Evolutionary conservation across 306 rosid species (phyloP), one percentile per base, ranked within the genome.

Genomic region (Pyrus bretschneideri): DNA sequence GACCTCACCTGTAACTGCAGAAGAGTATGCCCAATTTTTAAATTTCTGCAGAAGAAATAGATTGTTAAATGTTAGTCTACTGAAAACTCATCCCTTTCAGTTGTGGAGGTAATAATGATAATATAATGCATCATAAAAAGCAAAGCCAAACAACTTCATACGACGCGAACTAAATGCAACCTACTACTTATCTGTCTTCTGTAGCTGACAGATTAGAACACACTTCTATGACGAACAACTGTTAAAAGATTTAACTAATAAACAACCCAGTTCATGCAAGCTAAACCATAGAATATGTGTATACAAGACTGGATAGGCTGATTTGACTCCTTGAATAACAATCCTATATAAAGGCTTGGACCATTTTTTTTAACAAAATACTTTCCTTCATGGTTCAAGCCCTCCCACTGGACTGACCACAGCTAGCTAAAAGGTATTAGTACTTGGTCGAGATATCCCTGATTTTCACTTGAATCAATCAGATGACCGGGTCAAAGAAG

Each of bases 11-110:
- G 87, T 76, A 86, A 91, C 67, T 75, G 87, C 83, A 75, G 91
- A 81, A 74, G 92, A 80, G 86, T 82, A 86, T 14, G 87, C 73
- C 72, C 81, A 74, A 67, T 81, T 81, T 83, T 89, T 90, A 74
- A 92, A 74, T 82, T 89, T 95, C 98, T 94, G 96, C 88, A 84
- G 35, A 82, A 76, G 55, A 76, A 18, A 73, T 58, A 15, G 63
- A 79, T 62, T 65, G 29, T 18, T 29, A 31, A 62, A 78, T 29
- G 80, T 87, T 76, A 86, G 3, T 46, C 67, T 69, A 69, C 25
- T 11, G 64, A 69, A 21, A 23, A 74, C 38, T 7, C 61, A 62
- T 60, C 67, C 21, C 25, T 4, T 40, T 21, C 5, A 21, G 27
- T n/a, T 57, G 54, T 19, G 54, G 19, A 72, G 12, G 46, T 55